These are phyloP conservation scores for Paxillus ammoniavirescens DNA, from an alignment of 768 basidiomycete genomes.

Conservation along the genomic window DNA sequence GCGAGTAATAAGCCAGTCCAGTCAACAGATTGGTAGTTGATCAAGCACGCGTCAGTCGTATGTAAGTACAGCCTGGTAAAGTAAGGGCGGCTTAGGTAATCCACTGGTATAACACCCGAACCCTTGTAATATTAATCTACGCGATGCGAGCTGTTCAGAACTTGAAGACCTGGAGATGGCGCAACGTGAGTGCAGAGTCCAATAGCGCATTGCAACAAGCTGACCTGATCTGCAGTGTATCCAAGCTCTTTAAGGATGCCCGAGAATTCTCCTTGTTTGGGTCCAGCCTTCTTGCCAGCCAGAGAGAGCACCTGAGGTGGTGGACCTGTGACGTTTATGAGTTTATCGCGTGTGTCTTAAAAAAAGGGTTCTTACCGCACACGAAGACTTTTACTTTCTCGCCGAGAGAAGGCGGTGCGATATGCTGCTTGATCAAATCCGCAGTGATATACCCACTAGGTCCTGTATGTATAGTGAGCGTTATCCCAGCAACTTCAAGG, in stretches of 20 bases:
- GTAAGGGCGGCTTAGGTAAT: conserved; percentile 28
- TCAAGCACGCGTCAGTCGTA: conserved; percentile 26
- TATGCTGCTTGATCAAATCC: conserved; percentile 71
- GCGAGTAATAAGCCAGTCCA: neutral
- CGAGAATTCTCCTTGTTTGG: conserved; percentile 77
- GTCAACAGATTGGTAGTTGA: conserved; percentile 18
- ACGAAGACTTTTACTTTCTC: conserved; percentile 88
- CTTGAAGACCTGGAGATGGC: conserved; percentile 37
- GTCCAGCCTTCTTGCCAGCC: conserved; percentile 84
- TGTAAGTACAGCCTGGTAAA: neutral
- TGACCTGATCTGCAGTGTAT: conserved; percentile 85
- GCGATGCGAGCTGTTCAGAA: conserved; percentile 26
- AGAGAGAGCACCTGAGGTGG: conserved; percentile 88
- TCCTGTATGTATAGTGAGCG: conserved; percentile 36
- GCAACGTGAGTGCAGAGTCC: conserved; percentile 1
- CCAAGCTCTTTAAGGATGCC: conserved; percentile 87
- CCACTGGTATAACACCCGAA: neutral
- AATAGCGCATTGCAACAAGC: neutral
- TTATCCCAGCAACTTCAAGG: neutral
- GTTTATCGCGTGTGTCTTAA: neutral
- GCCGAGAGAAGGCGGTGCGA: conserved; percentile 58
- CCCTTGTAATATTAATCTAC: too few species aligned
- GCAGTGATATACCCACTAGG: conserved; percentile 71
- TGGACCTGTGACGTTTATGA: conserved; percentile 45
- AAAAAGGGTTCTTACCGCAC: conserved; percentile 60